Conservation (phyloP, 495 filamentous ascomycete species). For the Trichoderma asperelloides region DNA sequence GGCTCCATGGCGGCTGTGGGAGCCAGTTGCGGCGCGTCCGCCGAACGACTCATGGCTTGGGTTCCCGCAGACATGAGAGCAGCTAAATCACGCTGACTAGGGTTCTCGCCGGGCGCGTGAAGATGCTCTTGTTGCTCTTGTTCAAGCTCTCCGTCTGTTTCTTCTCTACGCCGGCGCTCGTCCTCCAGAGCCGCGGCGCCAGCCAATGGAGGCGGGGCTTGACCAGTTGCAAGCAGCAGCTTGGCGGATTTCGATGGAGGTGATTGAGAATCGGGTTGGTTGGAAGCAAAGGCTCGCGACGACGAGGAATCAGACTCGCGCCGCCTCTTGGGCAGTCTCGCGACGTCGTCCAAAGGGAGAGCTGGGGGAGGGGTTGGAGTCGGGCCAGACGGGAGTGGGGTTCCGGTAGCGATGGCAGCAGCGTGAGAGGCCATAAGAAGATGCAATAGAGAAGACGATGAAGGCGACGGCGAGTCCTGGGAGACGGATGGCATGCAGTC, state of each 20-base stretch:
- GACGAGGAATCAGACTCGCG: constrained; percentile 38
- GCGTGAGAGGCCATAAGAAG: constrained; percentile 27
- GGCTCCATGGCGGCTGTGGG: constrained; percentile 31
- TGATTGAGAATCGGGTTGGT: constrained; percentile 25
- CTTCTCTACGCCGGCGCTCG: constrained; percentile 39
- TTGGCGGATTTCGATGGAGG: constrained; percentile 47
- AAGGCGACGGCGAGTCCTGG: constrained; percentile 37
- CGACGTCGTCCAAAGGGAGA: constrained; percentile 18
- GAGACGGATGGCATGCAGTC: constrained; percentile 9
- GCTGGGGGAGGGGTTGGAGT: constrained; percentile 17
- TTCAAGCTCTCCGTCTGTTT: constrained; percentile 12
- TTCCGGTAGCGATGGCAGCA: constrained; percentile 12
- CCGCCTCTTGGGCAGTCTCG: constrained; percentile 40
- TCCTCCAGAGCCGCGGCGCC: constrained; percentile 50
- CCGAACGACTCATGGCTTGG: constrained; percentile 42
- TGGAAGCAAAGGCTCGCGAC: constrained; percentile 24
- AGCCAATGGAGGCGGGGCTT: constrained; percentile 39
- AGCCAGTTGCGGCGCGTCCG: constrained; percentile 32
- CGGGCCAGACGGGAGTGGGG: constrained; percentile 22
- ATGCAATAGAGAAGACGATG: constrained; percentile 35
- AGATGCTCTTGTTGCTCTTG: constrained; percentile 18
- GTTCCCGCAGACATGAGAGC: constrained; percentile 45
- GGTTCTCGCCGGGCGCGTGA: constrained; percentile 41
- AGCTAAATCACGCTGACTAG: constrained; percentile 41
- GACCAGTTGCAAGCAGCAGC: constrained; percentile 37